phyloP scores from a whole-genome alignment of 2,329 filamentous ascomycete species.

The Trichoderma hamatum region DNA sequence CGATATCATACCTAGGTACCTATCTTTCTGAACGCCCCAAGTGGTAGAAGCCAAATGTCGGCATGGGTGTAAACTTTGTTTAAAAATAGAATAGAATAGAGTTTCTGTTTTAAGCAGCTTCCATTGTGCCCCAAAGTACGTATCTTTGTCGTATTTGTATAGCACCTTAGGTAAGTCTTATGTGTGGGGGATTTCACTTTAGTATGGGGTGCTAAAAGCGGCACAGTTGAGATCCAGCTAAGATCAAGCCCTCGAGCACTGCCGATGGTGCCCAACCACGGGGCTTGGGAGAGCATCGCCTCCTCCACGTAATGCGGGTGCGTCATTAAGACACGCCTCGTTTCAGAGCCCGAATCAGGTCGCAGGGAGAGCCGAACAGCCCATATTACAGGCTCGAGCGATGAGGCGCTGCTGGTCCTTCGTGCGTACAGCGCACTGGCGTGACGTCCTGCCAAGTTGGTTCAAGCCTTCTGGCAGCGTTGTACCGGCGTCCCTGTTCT shows the following conservation, averaged over 20 bases:
- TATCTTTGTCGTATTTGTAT: background rate
- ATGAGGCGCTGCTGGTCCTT: background rate
- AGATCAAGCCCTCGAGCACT: background rate
- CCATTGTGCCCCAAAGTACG: background rate
- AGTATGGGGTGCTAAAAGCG: background rate
- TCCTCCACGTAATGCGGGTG: constrained; percentile 2
- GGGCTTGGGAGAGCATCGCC: background rate
- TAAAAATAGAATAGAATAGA: background rate
- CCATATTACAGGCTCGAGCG: background rate
- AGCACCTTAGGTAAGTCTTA: background rate
- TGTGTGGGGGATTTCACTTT: background rate
- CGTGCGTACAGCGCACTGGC: background rate
- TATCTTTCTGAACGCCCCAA: background rate
- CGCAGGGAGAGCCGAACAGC: background rate
- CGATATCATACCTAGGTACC: background rate
- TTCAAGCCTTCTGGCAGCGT: constrained; percentile 2
- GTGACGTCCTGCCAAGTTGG: constrained; percentile 11
- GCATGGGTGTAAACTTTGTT: background rate
- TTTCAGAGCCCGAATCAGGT: constrained; percentile 9
- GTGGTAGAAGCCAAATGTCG: background rate
- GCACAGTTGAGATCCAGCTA: background rate
- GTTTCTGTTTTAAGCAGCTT: background rate
- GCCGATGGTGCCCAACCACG: background rate
- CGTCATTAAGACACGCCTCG: constrained; percentile 11
- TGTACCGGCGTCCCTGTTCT: background rate